phyloP scores from a whole-genome alignment of 192 early-diverging fungal genomes.

The Mortierella hygrophila region DNA sequence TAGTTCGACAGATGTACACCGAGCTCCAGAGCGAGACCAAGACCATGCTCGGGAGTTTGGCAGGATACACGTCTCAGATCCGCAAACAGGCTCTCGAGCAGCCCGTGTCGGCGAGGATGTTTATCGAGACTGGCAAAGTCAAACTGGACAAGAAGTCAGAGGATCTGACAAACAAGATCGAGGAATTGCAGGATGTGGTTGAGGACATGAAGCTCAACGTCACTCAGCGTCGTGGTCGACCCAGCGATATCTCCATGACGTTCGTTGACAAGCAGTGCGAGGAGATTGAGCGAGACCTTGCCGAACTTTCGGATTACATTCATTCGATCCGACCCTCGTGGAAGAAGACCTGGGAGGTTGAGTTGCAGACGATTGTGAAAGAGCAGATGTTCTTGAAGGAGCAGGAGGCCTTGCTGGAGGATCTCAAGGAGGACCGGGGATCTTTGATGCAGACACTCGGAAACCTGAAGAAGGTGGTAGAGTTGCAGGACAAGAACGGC shows the following conservation, averaged over 20 bases:
- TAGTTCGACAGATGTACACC: conserved; percentile 61
- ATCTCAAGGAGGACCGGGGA: conserved; percentile 72
- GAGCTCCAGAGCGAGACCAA: conserved; percentile 59
- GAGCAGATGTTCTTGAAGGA: conserved; percentile 85
- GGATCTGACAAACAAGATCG: conserved; percentile 60
- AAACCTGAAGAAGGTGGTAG: conserved; percentile 69
- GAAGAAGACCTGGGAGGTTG: conserved; percentile 88
- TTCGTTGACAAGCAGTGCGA: conserved; percentile 64
- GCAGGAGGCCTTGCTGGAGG: conserved; percentile 75
- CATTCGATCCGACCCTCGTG: conserved; percentile 70
- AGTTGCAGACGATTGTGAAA: conserved; percentile 80
- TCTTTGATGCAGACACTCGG: conserved; percentile 68
- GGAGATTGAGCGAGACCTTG: conserved; percentile 61
- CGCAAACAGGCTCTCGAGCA: conserved; percentile 39
- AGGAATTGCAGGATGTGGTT: conserved; percentile 72
- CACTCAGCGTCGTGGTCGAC: conserved; percentile 71
- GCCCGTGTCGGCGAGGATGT: conserved; percentile 47
- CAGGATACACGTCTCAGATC: conserved; percentile 38
- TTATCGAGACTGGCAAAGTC: conserved; percentile 68
- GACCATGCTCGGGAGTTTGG: conserved; percentile 53
- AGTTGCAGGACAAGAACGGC: conserved; percentile 60
- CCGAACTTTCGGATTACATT: conserved; percentile 67
- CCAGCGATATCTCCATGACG: conserved; percentile 62
- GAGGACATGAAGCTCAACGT: conserved; percentile 80
- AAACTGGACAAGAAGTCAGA: conserved; percentile 64